Evolutionary conservation across 2,329 filamentous ascomycete species (phyloP), one percentile per base, ranked within the genome.

Genomic region (Geosmithia flava): DNA sequence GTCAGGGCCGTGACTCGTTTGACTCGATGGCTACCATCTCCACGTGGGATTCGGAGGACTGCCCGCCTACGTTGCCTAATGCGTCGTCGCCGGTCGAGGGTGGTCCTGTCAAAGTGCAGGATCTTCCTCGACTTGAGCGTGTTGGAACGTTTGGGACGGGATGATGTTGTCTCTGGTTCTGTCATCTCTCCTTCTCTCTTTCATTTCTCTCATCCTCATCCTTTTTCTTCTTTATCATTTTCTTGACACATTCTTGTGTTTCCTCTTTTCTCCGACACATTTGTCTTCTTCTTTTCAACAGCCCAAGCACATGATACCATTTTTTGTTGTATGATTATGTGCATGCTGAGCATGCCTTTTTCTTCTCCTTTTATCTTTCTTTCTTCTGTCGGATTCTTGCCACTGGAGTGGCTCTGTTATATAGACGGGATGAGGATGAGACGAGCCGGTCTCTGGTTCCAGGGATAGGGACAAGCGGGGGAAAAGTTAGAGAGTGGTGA

Each of bases 41-140:
- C 47, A 74, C 74, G 5, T 76, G 75, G 65, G 69, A 69, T 49
- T 71, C 64, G 44, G 67, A 68, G 16, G 67, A 69, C 15, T 68
- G 63, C 47, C 61, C 70, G 49, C 66, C 64, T 48, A 75, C 68
- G 6, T 54, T 68, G 43, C 67, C 68, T n/a, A 74, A 71, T 2
- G 71, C 65, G 13, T 71, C 70, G 60, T 76, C 73, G 19, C 68
- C 71, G 7, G 66, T 68, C 4, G 4, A 8, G 4, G 23, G 23
- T 47, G 33, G 15, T 37, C 33, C 33, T 11, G 33, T 37, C 33
- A 37, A 37, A 11, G 33, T 37, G 50, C 59, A 61, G 51, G 66
- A 67, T 11, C 69, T 64, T 50, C 59, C 64, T 45, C 63, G 66
- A 46, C 58, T 67, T 46, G 66, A 67, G 50, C 63, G 60, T 29